phyloP scores from a whole-genome alignment of 176 grass and related monocot genomes.

The Guadua angustifolia region DNA sequence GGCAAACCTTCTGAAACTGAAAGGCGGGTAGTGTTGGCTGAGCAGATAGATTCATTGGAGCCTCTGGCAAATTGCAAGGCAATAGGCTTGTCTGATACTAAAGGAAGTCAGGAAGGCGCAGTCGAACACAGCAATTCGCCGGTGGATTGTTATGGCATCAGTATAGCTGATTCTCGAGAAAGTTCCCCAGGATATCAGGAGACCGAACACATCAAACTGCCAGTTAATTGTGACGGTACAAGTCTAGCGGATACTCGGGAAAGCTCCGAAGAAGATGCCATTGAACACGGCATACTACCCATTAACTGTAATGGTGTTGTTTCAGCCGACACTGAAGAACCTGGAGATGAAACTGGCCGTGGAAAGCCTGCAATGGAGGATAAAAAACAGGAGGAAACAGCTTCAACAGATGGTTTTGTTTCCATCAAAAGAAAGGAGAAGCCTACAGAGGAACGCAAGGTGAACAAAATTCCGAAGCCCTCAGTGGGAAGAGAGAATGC shows the following conservation, averaged over 20 bases:
- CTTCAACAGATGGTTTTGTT: conserved; percentile 57
- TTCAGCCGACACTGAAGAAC: conserved; percentile 25
- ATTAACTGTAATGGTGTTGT: neutral
- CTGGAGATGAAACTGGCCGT: neutral
- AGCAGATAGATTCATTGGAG: conserved; percentile 15
- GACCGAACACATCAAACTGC: neutral
- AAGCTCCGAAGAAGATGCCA: neutral
- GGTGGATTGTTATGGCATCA: neutral
- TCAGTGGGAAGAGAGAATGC: neutral
- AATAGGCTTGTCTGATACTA: neutral
- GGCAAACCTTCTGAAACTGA: neutral
- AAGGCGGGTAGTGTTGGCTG: too few species aligned
- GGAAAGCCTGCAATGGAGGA: neutral
- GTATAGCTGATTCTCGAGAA: conserved; percentile 18
- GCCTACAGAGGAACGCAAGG: neutral
- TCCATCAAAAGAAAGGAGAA: conserved; percentile 44
- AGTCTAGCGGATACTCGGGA: neutral
- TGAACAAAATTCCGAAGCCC: conserved; percentile 1
- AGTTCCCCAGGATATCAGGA: neutral
- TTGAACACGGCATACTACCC: neutral
- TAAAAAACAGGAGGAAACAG: conserved; percentile 26
- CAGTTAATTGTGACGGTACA: neutral
- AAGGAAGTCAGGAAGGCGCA: neutral
- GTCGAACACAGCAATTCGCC: neutral
- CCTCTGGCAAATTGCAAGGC: neutral